These are phyloP conservation scores for Sugiyamaella qingdaonensis DNA, from an alignment of 805 yeast genomes.

Conservation along the genomic window DNA sequence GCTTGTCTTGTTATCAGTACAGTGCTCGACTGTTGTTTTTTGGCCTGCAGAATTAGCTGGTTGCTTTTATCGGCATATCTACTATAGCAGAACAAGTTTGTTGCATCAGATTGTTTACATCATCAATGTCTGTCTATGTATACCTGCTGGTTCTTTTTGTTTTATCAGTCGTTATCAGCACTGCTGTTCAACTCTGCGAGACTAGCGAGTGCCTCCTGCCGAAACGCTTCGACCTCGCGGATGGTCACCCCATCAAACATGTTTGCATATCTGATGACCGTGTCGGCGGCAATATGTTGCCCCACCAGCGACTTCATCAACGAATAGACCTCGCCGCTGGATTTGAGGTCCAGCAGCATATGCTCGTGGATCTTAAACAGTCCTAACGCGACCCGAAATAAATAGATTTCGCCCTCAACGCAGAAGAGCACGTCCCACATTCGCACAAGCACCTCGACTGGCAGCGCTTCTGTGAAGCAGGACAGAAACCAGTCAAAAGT, in stretches of 20 bases:
- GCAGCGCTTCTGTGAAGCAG: conserved; percentile 49
- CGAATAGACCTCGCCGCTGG: conserved; percentile 31
- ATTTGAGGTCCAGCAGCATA: conserved; percentile 21
- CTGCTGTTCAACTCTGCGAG: conserved; percentile 4
- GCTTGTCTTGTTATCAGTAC: no score
- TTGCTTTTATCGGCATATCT: no score
- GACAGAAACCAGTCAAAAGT: conserved; percentile 57
- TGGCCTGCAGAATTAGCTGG: no score
- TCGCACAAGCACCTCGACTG: conserved; percentile 48
- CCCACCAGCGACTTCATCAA: conserved; percentile 30
- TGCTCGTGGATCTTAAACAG: conserved; percentile 28
- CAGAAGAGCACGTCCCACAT: conserved; percentile 48
- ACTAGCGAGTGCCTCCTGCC: conserved; percentile 15
- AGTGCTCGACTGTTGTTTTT: no score
- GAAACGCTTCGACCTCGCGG: conserved; percentile 20
- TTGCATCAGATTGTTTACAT: no score
- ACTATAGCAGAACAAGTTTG: no score
- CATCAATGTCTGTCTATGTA: no score
- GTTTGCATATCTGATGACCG: conserved; percentile 26
- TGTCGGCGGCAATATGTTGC: conserved; percentile 28
- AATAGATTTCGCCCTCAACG: conserved; percentile 38
- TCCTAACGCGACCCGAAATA: conserved; percentile 33
- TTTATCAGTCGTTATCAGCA: no score
- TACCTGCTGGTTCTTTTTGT: no score
- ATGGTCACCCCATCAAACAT: conserved; percentile 19